Evolutionary conservation across 805 yeast species (phyloP), one percentile per base, ranked within the genome.

Genomic region (Zygotorulaspora florentina): DNA sequence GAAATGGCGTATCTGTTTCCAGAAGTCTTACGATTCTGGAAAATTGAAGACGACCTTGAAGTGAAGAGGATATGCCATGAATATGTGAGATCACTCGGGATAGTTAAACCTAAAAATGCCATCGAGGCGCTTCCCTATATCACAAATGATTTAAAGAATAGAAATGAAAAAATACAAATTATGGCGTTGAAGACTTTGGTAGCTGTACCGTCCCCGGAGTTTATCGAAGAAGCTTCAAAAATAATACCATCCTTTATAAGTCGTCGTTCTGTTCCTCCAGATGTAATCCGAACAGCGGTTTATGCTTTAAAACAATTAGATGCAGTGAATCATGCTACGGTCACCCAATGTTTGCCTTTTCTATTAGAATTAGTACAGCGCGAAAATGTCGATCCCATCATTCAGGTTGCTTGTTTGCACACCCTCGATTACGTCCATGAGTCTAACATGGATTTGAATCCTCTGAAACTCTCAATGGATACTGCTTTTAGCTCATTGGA

Each of bases 321-420:
- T 71, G 81, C 80, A 40, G 64, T 71, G 35, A 80, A 79, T 40
- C 71, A 78, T 7, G 57, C 65, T 5, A 58, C 71, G n/a, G 79
- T 77, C 1, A 68, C 70, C 70, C 70, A 13, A 59, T 84, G 47
- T 64, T 83, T 25, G 74, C 46, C 49, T 28, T 34, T 46, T 20
- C 43, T 64, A n/a, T 29, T 31, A 3, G 61, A 56, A 16, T 45
- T 61, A 12, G 26, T 64, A 69, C 20, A 64, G 59, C 11, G 70
- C 82, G 51, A 83, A 79, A 58, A 63, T 77, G 43, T 65, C 0
- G 76, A 77, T 51, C 75, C 83, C 1, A 57, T 75, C 0, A 87
- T 88, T 5, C 84, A 84, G 2, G 73, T 91, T 0, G 77, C 87
- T 13, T 85, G 93, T 0, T 67, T 89, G 33, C 82, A 87, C 3